phyloP scores from a whole-genome alignment of 768 basidiomycete species.

The Lactarius vividus region DNA sequence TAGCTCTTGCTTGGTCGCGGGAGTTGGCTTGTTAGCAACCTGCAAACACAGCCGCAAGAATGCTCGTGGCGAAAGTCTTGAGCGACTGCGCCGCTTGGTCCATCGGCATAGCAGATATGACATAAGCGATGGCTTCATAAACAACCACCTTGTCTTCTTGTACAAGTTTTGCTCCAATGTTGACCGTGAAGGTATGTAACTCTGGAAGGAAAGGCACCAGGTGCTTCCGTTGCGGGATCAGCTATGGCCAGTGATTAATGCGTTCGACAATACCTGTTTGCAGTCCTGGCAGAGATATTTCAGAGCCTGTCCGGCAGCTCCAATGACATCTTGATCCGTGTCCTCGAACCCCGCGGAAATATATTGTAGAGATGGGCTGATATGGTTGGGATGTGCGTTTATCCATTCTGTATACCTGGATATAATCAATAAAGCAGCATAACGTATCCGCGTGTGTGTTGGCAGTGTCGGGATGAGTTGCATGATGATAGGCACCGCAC shows the following conservation, averaged over 20 bases:
- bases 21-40: constrained; percentile 49
- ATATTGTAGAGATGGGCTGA: constrained; percentile 82
- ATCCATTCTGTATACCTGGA: constrained; percentile 98
- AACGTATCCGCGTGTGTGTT: constrained; percentile 85
- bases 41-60: constrained; percentile 75
- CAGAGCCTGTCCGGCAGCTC: constrained; percentile 93
- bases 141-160: constrained; percentile 91
- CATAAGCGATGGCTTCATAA: constrained; percentile 93
- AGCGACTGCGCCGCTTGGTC: constrained; percentile 83
- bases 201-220: constrained; percentile 90
- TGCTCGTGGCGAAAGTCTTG: constrained; percentile 81
- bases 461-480: constrained; percentile 90
- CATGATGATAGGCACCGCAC: constrained; percentile 93
- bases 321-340: constrained; percentile 74
- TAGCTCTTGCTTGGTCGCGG: constrained; percentile 69
- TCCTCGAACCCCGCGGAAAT: constrained; percentile 91
- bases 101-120: constrained; percentile 94
- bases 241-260: constrained; percentile 13
- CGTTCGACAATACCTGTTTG: constrained; percentile 57
- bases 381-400: constrained; percentile 82
- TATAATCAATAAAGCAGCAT: constrained; percentile 92
- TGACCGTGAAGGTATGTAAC: constrained; percentile 82
- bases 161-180: constrained; percentile 71
- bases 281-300: constrained; percentile 98
- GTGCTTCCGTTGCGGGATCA: constrained; percentile 50